Conservation (phyloP, 495 filamentous ascomycete species). For the Penicillium maclennaniae region DNA sequence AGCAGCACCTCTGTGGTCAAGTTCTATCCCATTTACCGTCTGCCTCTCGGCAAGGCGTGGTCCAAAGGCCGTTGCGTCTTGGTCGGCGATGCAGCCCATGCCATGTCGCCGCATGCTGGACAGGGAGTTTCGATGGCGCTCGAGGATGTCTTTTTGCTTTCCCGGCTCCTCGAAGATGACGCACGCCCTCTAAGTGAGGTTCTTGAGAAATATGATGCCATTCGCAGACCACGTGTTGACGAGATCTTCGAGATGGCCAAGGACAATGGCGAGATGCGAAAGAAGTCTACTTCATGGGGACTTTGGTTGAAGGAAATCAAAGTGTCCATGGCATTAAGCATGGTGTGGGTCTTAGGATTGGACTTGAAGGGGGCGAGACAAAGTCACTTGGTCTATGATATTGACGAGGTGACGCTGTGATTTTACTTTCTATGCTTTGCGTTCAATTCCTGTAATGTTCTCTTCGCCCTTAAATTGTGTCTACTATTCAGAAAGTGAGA, state of each 20-base stretch:
- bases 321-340: slow-evolving; percentile 9
- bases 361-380: slow-evolving; percentile 24
- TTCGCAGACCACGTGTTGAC: slow-evolving; percentile 30
- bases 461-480: no score
- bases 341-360: slow-evolving; percentile 16
- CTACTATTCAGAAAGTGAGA: no score
- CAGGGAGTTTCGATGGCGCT: slow-evolving; percentile 46
- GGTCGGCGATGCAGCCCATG: slow-evolving; percentile 44
- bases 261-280: slow-evolving; percentile 18
- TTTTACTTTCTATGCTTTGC: neutral
- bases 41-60: slow-evolving; percentile 43
- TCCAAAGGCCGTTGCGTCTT: slow-evolving; percentile 31
- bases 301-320: slow-evolving; percentile 28
- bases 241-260: slow-evolving; percentile 22
- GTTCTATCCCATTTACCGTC: slow-evolving; percentile 49
- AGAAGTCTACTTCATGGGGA: slow-evolving; percentile 18
- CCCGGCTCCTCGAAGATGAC: slow-evolving; percentile 29
- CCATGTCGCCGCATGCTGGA: slow-evolving; percentile 42
- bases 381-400: slow-evolving; percentile 28
- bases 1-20: slow-evolving; percentile 34
- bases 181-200: slow-evolving; percentile 15
- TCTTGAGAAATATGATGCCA: slow-evolving; percentile 21
- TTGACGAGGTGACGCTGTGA: slow-evolving; percentile 23
- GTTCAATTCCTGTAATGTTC: neutral
- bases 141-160: slow-evolving; percentile 41